These are phyloP conservation scores for Millerago galiae DNA, from an alignment of 805 yeast species.

Conservation along the genomic window DNA sequence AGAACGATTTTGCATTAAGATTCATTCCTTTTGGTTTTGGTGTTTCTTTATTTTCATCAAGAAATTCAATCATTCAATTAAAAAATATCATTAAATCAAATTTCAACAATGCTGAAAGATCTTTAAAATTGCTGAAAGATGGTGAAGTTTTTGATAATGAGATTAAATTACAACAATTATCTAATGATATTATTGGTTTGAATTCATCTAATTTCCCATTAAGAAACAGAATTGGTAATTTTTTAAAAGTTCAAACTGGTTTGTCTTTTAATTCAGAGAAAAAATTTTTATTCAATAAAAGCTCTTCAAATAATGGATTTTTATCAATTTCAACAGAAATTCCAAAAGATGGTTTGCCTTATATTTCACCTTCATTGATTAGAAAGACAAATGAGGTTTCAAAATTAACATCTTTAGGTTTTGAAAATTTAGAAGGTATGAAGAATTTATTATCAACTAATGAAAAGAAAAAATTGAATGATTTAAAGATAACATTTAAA, in stretches of 20 bases:
- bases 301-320: constrained; percentile 18
- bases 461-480: constrained; percentile 22
- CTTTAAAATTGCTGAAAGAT: constrained; percentile 11
- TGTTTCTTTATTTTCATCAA: constrained; percentile 16
- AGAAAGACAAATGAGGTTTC: constrained; percentile 30
- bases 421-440: constrained; percentile 29
- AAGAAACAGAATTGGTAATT: constrained; percentile 10
- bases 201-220: constrained; percentile 13
- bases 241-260: background rate
- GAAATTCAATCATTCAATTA: constrained; percentile 6
- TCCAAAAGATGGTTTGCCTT: constrained; percentile 32
- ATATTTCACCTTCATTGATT: constrained; percentile 31
- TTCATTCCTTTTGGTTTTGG: constrained; percentile 35
- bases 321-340: constrained; percentile 24
- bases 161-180: constrained; percentile 14
- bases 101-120: constrained; percentile 14
- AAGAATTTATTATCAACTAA: constrained; percentile 23
- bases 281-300: background rate
- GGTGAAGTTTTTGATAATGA: constrained; percentile 13
- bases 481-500: constrained; percentile 25
- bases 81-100: constrained; percentile 11
- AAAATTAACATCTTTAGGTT: constrained; percentile 27
- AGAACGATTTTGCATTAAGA: constrained; percentile 31
- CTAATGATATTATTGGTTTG: background rate
- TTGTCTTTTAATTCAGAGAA: background rate